Base-by-base conservation (phyloP, 257 asterid genomes). In the Fraxinus cuspidata region DNA sequence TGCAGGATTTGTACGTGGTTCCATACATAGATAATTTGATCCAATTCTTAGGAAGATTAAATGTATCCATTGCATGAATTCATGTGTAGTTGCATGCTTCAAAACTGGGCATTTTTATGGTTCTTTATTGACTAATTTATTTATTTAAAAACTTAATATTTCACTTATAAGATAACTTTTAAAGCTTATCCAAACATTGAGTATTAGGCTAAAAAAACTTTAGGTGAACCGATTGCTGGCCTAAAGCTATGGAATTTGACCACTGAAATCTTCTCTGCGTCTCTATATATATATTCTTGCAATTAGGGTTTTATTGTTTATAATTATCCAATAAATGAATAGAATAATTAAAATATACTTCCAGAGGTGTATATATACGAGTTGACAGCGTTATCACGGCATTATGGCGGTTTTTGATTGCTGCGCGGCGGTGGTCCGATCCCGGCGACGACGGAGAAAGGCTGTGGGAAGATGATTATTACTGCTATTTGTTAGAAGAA, bases 1-100 rank as follows among this genome's bases (percentile, higher is more conserved):
- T 64, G 86, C 83, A 40, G 67, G 74, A 79, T 63, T 74, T 35
- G 74, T 70, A 58, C 19, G 60, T 28, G 65, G 68, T 74, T 74
- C 70, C 77, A 78, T 37, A 37, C 40, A 37, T 37, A 7, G 40
- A 35, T 35, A 35, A 35, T 35, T 32, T 3, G 40, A 35, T 6
- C 40, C 10, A 35, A 35, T 7, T 35, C 40, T 35, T 35, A 6
- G 40, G 10, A 0, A 6, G 40, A 37, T 37, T 37, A 37, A 7
- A 1, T 37, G 40, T 37, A 37, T 37, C 40, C 40, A 37, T 7
- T 37, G 11, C 40, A 2, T 37, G 40, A 37, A 37, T 37, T 37
- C 40, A 37, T 37, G 40, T 37, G 11, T 1, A 37, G 40, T 37
- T 7, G 40, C 11, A 37, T 7, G 11, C 10, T 29, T 29, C 32